phyloP scores from a whole-genome alignment of 495 filamentous ascomycete species.

The Pseudomonodictys pantanalensis region DNA sequence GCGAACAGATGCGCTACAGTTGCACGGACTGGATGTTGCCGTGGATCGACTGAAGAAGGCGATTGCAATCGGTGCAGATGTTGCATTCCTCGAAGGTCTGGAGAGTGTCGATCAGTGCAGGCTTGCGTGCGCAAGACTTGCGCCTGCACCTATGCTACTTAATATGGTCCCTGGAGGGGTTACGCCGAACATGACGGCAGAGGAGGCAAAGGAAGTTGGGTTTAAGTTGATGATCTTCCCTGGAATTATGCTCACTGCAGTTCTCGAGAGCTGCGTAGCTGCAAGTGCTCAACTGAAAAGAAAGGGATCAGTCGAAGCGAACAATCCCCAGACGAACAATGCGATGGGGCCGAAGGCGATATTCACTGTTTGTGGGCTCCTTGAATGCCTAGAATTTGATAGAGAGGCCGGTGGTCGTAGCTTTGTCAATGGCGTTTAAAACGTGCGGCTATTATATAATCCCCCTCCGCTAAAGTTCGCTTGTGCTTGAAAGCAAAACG shows the following conservation, averaged over 20 bases:
- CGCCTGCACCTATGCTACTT: constrained; percentile 54
- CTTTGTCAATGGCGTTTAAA: too few relatives aligned
- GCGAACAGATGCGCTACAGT: constrained; percentile 59
- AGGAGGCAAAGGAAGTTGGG: constrained; percentile 56
- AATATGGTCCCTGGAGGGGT: constrained; percentile 61
- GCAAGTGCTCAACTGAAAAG: neutral
- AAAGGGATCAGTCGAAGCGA: neutral
- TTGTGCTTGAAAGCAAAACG: too few relatives aligned
- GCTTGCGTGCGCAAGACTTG: constrained; percentile 52
- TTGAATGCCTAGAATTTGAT: neutral
- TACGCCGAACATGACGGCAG: constrained; percentile 52
- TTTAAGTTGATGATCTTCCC: constrained; percentile 56
- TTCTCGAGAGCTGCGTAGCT: neutral
- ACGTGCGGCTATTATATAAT: too few relatives aligned
- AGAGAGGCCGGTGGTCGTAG: neutral
- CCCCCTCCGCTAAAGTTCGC: too few relatives aligned
- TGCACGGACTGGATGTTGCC: constrained; percentile 56
- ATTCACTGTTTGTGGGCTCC: neutral
- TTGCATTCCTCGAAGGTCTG: constrained; percentile 59
- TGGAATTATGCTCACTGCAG: neutral
- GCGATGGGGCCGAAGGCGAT: neutral
- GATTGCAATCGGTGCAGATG: constrained; percentile 53
- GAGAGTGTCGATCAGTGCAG: constrained; percentile 51
- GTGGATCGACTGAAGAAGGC: constrained; percentile 54
- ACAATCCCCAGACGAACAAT: neutral